Percentiles rank a stretch among this genome's conserved stretches.
Evolutionary conservation across 83 land plant genomes (phyloP).

Genomic region (Diphasiastrum complanatum): DNA sequence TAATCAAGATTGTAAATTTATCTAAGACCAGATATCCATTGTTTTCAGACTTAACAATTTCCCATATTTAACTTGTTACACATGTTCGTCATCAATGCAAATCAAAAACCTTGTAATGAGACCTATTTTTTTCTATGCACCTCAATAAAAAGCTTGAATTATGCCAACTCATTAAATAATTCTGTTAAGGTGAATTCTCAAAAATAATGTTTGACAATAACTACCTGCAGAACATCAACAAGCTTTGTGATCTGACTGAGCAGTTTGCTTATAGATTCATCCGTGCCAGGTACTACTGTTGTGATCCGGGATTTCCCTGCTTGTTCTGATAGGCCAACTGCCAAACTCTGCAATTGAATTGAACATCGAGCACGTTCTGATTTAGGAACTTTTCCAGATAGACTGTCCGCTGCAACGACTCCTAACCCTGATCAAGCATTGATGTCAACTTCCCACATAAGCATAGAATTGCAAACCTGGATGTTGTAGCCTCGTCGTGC

Average conservation of each 20-base stretch:
- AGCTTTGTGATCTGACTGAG: slow-evolving; percentile 71
- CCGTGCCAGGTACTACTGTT: slow-evolving; percentile 94
- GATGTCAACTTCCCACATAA: neutral
- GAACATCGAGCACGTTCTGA: slow-evolving; percentile 6
- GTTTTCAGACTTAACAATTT: too few relatives aligned
- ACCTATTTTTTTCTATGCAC: too few relatives aligned
- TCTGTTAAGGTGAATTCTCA: neutral
- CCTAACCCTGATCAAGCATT: neutral
- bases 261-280: slow-evolving; percentile 77
- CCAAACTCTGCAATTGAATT: slow-evolving; percentile 62
- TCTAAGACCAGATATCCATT: too few relatives aligned
- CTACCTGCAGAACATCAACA: slow-evolving; percentile 79
- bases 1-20: too few relatives aligned
- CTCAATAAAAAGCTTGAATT: too few relatives aligned
- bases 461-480: slow-evolving; percentile 47
- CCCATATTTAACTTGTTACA: too few relatives aligned
- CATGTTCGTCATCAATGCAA: too few relatives aligned
- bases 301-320: slow-evolving; percentile 82
- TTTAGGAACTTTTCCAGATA: too few relatives aligned
- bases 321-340: slow-evolving; percentile 79
- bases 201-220: neutral
- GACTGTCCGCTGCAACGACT: neutral
- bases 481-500: slow-evolving; percentile 90
- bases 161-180: neutral
- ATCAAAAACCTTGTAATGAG: too few relatives aligned